Evolutionary conservation across 2,329 filamentous ascomycete genomes (phyloP).

Genomic region (Curvularia sp.): DNA sequence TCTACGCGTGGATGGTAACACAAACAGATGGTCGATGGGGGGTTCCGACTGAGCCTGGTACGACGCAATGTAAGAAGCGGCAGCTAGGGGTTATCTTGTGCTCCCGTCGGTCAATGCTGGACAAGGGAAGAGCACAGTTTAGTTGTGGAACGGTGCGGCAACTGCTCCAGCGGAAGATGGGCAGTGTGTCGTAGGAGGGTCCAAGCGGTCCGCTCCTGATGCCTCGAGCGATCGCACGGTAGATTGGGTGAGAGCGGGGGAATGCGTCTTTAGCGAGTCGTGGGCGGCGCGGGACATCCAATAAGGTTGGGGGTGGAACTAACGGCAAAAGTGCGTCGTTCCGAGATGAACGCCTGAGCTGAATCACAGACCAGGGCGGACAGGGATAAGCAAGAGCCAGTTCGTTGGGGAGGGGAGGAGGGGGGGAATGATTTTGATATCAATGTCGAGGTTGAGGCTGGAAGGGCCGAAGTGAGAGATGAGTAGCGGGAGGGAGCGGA

Average conservation of each 20-base stretch:
- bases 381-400: conserved; percentile 24
- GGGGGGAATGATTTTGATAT: conserved; percentile 20
- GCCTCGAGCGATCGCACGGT: conserved; percentile 43
- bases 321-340: conserved; percentile 36
- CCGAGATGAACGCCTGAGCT: conserved; percentile 30
- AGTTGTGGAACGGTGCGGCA: conserved; percentile 19
- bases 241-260: conserved; percentile 45
- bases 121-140: conserved; percentile 13
- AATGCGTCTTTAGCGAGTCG: conserved; percentile 46
- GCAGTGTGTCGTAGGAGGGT: conserved; percentile 30
- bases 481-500: conserved; percentile 34
- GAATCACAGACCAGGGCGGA: conserved; percentile 24
- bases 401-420: conserved; percentile 16
- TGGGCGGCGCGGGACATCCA: conserved; percentile 39
- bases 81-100: conserved; percentile 19
- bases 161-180: conserved; percentile 18
- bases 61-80: conserved; percentile 17
- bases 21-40: conserved; percentile 11
- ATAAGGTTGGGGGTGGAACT: conserved; percentile 36
- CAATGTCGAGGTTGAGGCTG: conserved; percentile 25
- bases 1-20: conserved; percentile 10
- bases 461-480: conserved; percentile 29
- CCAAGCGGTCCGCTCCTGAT: conserved; percentile 36
- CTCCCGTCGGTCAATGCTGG: conserved; percentile 16
- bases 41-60: conserved; percentile 10